A percentile compares a stretch with the other conserved stretches of the same genome.
These are phyloP conservation scores for Xylaria arbuscula DNA, from an alignment of 2,329 filamentous ascomycete genomes.

Conservation along the genomic window DNA sequence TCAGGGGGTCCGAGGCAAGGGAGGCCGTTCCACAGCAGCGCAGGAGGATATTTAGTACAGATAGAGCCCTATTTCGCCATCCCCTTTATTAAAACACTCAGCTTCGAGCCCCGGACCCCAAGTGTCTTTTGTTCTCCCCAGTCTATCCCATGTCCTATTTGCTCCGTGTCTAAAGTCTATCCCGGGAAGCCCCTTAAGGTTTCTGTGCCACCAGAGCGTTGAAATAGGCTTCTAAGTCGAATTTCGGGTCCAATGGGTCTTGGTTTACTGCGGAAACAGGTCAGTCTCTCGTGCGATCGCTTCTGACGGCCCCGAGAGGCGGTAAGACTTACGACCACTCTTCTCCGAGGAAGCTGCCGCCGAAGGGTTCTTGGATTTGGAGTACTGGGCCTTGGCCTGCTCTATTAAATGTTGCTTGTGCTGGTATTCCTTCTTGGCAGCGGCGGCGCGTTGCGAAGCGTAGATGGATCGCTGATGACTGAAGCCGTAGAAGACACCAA, in stretches of 20 bases:
- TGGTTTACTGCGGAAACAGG: constrained; percentile 66
- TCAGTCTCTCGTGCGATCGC: constrained; percentile 35
- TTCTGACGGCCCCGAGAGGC: neutral
- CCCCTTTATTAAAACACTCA: constrained; percentile 30
- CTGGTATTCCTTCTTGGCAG: constrained; percentile 84
- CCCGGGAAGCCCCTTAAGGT: constrained; percentile 51
- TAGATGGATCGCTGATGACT: constrained; percentile 89
- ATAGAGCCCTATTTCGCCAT: constrained; percentile 33
- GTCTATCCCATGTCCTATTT: constrained; percentile 48
- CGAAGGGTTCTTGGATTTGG: constrained; percentile 74
- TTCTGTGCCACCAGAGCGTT: constrained; percentile 68
- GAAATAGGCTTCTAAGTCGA: constrained; percentile 90
- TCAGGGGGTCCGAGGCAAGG: constrained; percentile 34
- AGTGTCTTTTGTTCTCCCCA: constrained; percentile 35
- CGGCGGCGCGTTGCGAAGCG: constrained; percentile 74
- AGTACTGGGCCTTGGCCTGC: constrained; percentile 91
- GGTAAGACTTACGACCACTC: constrained; percentile 51
- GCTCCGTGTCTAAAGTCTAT: constrained; percentile 36
- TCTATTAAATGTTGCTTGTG: constrained; percentile 92
- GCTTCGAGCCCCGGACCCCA: constrained; percentile 31
- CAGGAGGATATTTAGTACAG: constrained; percentile 29
- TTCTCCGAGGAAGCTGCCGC: constrained; percentile 47
- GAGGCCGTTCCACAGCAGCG: constrained; percentile 27
- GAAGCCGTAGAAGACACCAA: constrained; percentile 95
- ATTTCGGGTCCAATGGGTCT: constrained; percentile 86